Evolutionary conservation across 805 yeast genomes (phyloP).

Genomic region (Yamadazyma akitaensis): DNA sequence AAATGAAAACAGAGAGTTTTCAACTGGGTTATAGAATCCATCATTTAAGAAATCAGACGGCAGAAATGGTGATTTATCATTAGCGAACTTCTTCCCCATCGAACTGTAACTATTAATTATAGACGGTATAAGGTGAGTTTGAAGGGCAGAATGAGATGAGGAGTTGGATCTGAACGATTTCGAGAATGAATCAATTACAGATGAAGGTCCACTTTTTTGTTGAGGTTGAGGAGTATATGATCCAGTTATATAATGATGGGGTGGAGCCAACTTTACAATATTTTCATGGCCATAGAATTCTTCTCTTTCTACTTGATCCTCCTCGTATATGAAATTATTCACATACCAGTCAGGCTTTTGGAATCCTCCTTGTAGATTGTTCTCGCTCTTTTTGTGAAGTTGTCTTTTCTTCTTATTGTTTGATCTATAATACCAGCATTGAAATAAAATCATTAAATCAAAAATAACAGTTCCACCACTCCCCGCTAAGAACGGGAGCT

Average conservation of each 20-base stretch:
- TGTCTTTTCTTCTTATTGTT: background rate
- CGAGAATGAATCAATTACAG: constrained; percentile 1
- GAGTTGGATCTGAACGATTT: constrained; percentile 9
- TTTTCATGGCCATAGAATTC: background rate
- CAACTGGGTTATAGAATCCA: constrained; percentile 21
- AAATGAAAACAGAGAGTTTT: constrained; percentile 11
- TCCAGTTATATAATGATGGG: constrained; percentile 16
- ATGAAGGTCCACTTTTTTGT: background rate
- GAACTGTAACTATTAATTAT: constrained; percentile 39
- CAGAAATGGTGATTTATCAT: constrained; percentile 38
- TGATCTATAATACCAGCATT: constrained; percentile 23
- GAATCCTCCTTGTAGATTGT: constrained; percentile 17
- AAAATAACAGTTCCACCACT: constrained; percentile 78
- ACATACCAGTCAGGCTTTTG: constrained; percentile 41
- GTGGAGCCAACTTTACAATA: constrained; percentile 14
- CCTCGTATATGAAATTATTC: constrained; percentile 16
- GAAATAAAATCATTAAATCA: constrained; percentile 33
- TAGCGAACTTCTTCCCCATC: constrained; percentile 31
- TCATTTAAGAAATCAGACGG: constrained; percentile 40
- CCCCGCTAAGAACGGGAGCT: constrained; percentile 77
- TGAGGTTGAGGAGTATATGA: background rate
- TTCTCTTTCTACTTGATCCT: constrained; percentile 11
- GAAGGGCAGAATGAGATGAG: constrained; percentile 11
- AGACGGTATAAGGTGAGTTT: constrained; percentile 39
- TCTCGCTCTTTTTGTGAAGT: background rate